Evolutionary conservation across 345 rosid species (phyloP).

Genomic region (Raphanus raphanistrum): DNA sequence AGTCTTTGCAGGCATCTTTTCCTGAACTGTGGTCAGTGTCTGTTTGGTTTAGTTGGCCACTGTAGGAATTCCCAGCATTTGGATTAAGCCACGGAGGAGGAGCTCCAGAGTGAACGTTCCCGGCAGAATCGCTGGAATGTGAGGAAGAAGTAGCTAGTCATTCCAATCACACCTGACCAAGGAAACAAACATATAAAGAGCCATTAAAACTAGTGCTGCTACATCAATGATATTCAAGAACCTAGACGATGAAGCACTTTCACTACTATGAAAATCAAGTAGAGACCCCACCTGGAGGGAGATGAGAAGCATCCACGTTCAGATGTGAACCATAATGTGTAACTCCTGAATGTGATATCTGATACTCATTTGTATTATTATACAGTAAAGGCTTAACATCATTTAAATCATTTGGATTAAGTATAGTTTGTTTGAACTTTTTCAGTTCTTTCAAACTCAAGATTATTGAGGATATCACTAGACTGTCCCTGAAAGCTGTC

Average conservation of each 20-base stretch:
- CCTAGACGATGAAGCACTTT: neutral
- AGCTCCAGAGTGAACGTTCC: conserved; percentile 84
- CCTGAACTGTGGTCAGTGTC: conserved; percentile 35
- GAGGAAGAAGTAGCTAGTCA: conserved; percentile 42
- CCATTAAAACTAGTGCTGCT: neutral
- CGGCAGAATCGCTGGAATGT: conserved; percentile 40
- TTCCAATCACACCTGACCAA: conserved; percentile 49
- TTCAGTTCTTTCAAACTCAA: conserved; percentile 45
- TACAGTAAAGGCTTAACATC: conserved; percentile 91
- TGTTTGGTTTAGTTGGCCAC: conserved; percentile 36
- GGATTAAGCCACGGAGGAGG: conserved; percentile 80
- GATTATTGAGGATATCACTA: conserved; percentile 79
- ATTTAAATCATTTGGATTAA: conserved; percentile 44
- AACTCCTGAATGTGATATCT: conserved; percentile 62
- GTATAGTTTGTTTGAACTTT: conserved; percentile 46
- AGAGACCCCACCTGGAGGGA: conserved; percentile 46
- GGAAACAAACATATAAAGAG: neutral
- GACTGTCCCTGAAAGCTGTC: conserved; percentile 44
- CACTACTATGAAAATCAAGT: conserved; percentile 1
- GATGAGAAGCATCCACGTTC: conserved; percentile 35
- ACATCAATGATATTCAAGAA: neutral
- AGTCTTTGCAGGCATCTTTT: conserved; percentile 49
- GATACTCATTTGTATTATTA: conserved; percentile 81
- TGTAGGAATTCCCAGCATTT: conserved; percentile 44
- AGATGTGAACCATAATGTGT: conserved; percentile 39